Evolutionary conservation across 768 basidiomycete genomes (phyloP), one percentile per base, ranked within the genome.

Genomic region (Boletus rufocinnamomeus): DNA sequence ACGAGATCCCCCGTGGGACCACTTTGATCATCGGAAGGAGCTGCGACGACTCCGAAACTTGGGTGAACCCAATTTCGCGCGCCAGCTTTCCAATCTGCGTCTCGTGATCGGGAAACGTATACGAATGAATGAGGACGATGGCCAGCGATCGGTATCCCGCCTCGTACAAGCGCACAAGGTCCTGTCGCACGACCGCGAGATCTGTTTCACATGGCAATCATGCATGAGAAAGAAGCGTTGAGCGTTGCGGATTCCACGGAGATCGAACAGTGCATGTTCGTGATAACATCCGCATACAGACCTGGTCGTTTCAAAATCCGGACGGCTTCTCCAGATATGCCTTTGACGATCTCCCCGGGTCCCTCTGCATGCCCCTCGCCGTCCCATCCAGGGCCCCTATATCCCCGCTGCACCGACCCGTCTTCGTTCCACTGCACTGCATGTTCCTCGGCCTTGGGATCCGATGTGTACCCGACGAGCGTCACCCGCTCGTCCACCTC

Each of bases 11-110:
- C 0, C 95, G 88, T 2, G 94, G 91, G 11, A 97, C 92, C 82
- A 95, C 90, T 75, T 94, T 94, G 79, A 96, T 95, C 91, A 93
- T 93, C 3, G 93, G 91, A 30, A 93, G 81, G n/a, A 95, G 79
- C 60, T 87, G 84, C 3, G 91, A 88, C 0, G 94, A 95, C 65
- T 92, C 85, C 2, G 93, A 95, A 64, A 98, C 84, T 46, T 97
- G 93, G 6, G 80, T 79, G 73, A 98, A 98, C n/a, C 95, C 95
- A 6, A 96, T 69, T 48, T 82, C 80, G 23, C 84, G 80, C 5
- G 95, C 96, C 21, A 96, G 69, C 0, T 76, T 74, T 32, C 89
- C 94, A 23, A 98, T 74, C 38, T 80, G 72, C 3, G 77, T 76
- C 71, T 98, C 95, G 70, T 98, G 96, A 10, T 88, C 84, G 0